A percentile compares a stretch with the other conserved stretches of the same genome.
These are phyloP conservation scores for Lentinula boryana DNA, from an alignment of 768 basidiomycete species.

Conservation along the genomic window DNA sequence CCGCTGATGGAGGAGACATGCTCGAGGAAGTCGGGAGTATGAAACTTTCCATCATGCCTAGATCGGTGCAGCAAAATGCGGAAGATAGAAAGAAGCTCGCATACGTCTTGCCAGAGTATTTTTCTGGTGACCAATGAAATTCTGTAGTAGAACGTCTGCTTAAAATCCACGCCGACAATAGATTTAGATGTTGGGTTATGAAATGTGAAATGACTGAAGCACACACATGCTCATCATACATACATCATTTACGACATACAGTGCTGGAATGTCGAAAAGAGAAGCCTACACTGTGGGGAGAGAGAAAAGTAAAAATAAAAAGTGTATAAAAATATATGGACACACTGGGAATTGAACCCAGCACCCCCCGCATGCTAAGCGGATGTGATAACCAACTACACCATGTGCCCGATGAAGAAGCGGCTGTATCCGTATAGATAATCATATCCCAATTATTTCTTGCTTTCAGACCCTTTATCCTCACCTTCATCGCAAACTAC, in stretches of 20 bases:
- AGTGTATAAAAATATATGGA: background rate
- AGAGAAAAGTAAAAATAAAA: too few species aligned
- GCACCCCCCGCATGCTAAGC: constrained; percentile 18
- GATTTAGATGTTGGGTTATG: too few species aligned
- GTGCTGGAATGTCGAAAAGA: too few species aligned
- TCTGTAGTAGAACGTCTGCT: too few species aligned
- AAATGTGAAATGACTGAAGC: too few species aligned
- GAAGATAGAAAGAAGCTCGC: constrained; percentile 65
- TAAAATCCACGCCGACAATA: too few species aligned
- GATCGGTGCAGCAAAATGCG: constrained; percentile 41
- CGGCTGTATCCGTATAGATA: too few species aligned
- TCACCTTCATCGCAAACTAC: constrained; percentile 5
- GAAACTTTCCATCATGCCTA: constrained; percentile 82
- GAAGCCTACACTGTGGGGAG: too few species aligned
- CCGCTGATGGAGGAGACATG: constrained; percentile 45
- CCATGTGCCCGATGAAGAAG: constrained; percentile 12
- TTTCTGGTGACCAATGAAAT: constrained; percentile 18
- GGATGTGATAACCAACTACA: constrained; percentile 28
- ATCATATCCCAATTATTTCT: too few species aligned
- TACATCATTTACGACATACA: too few species aligned
- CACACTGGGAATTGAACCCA: constrained; percentile 8
- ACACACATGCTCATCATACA: too few species aligned
- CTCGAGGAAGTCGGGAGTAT: constrained; percentile 75
- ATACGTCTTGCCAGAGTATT: constrained; percentile 78
- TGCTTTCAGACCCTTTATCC: too few species aligned